A percentile compares a stretch with the other conserved stretches of the same genome.
phyloP scores from a whole-genome alignment of 768 basidiomycete genomes.

The Melanogaster broomeanus region DNA sequence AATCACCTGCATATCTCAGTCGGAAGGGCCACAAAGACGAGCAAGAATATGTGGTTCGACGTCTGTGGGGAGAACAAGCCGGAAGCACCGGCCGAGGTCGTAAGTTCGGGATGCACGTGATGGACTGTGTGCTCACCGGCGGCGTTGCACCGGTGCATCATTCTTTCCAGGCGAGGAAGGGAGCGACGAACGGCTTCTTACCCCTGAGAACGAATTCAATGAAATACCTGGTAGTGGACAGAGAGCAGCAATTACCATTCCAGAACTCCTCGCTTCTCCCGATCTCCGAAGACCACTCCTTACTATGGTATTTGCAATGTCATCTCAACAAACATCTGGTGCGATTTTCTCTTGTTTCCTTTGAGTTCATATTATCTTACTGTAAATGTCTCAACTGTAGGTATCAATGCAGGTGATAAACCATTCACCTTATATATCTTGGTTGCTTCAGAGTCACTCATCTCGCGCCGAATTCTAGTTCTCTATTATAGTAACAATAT shows the following conservation, averaged over 20 bases:
- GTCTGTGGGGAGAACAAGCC: conserved; percentile 53
- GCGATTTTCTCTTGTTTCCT: conserved; percentile 8
- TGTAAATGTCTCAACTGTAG: conserved; percentile 38
- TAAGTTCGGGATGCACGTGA: conserved; percentile 14
- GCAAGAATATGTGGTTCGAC: conserved; percentile 43
- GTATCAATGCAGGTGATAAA: conserved; percentile 77
- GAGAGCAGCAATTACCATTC: conserved; percentile 47
- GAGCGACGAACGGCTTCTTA: conserved; percentile 29
- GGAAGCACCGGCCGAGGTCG: conserved; percentile 26
- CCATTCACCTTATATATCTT: not conserved
- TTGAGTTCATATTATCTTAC: not conserved
- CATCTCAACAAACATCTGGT: conserved; percentile 81
- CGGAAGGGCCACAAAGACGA: conserved; percentile 51
- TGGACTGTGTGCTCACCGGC: conserved; percentile 8
- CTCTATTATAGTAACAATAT: conserved; percentile 93
- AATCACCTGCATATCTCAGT: conserved; percentile 72
- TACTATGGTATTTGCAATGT: conserved; percentile 70
- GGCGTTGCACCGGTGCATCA: no score
- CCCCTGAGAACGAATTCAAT: conserved; percentile 15
- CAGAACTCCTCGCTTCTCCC: conserved; percentile 48
- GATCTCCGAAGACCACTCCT: conserved; percentile 65
- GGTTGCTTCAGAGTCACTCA: not conserved
- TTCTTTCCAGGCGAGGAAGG: conserved; percentile 22
- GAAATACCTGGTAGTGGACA: conserved; percentile 19
- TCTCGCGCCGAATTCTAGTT: conserved; percentile 44